Evolutionary conservation across 495 filamentous ascomycete genomes (phyloP).

Genomic region (Trichocladium antarcticum): DNA sequence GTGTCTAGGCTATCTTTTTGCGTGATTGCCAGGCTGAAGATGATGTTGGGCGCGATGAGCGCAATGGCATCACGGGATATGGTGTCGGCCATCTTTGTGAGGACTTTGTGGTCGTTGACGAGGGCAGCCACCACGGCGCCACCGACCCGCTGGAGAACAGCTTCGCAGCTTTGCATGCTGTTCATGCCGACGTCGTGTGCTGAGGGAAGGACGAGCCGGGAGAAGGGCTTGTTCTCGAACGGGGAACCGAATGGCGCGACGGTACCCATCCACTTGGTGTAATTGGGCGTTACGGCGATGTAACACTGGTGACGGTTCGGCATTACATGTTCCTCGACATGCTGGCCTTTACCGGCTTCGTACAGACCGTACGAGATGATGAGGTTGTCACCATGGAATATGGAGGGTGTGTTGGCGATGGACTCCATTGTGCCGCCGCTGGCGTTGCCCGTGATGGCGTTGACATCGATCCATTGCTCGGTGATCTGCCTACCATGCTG

Average conservation of each 20-base stretch:
- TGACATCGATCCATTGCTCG: constrained; percentile 36
- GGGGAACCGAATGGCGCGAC: constrained; percentile 34
- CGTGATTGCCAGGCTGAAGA: constrained; percentile 42
- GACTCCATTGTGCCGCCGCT: constrained; percentile 38
- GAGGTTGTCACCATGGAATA: constrained; percentile 25
- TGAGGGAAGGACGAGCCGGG: constrained; percentile 36
- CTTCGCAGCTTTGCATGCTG: constrained; percentile 36
- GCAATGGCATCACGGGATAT: constrained; percentile 29
- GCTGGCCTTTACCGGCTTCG: constrained; percentile 37
- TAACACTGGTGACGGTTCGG: constrained; percentile 43
- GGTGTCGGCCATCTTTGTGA: constrained; percentile 24
- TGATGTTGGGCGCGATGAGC: constrained; percentile 40
- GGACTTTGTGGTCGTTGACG: constrained; percentile 19
- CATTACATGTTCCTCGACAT: constrained; percentile 20
- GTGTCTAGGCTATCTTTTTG: constrained; percentile 41
- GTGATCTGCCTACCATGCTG: constrained; percentile 29
- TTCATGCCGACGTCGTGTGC: constrained; percentile 47
- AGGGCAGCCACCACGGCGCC: constrained; percentile 32
- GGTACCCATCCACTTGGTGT: constrained; percentile 37
- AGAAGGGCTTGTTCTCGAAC: constrained; percentile 34
- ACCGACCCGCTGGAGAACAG: constrained; percentile 29
- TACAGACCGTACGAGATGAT: constrained; percentile 42
- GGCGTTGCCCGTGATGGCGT: constrained; percentile 38
- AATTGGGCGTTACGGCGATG: constrained; percentile 37
- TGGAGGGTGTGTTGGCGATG: constrained; percentile 34